phyloP scores from a whole-genome alignment of 768 basidiomycete species.

The Ramaria sp. region DNA sequence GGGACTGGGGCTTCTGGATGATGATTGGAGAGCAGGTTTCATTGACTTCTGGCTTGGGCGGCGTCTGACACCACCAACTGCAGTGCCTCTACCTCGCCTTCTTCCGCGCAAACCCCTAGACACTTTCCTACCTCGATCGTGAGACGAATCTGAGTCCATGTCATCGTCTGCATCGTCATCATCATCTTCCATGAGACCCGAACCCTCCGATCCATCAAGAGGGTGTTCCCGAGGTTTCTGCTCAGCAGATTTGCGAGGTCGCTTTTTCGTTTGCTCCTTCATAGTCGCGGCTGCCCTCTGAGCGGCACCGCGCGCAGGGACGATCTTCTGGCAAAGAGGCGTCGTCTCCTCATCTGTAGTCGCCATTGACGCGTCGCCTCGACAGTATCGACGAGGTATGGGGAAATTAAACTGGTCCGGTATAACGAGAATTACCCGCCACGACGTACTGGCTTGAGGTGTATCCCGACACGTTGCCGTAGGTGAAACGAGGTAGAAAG shows the following conservation, averaged over 20 bases:
- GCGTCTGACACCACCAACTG: neutral
- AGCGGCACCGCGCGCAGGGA: conserved; percentile 25
- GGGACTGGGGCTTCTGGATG: neutral
- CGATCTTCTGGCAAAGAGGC: conserved; percentile 1
- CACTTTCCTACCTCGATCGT: neutral
- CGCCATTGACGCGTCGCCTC: neutral
- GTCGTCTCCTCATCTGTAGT: neutral
- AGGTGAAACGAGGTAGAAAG: neutral
- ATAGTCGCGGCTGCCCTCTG: conserved; percentile 23
- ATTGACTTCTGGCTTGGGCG: neutral
- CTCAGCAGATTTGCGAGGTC: conserved; percentile 15
- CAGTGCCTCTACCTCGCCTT: neutral
- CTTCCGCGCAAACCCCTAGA: neutral
- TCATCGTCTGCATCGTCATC: neutral
- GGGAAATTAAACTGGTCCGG: neutral
- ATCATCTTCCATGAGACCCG: neutral
- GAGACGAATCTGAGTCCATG: neutral
- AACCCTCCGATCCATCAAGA: conserved; percentile 10
- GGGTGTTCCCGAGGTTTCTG: conserved; percentile 11
- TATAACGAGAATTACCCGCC: neutral
- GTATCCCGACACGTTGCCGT: neutral
- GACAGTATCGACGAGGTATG: neutral
- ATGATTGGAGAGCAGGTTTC: neutral
- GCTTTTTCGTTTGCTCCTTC: conserved; percentile 22
- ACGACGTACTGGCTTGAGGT: neutral